These are phyloP conservation scores for Picochlorum sp. DNA, from an alignment of 139 green algal genomes.

Conservation along the genomic window DNA sequence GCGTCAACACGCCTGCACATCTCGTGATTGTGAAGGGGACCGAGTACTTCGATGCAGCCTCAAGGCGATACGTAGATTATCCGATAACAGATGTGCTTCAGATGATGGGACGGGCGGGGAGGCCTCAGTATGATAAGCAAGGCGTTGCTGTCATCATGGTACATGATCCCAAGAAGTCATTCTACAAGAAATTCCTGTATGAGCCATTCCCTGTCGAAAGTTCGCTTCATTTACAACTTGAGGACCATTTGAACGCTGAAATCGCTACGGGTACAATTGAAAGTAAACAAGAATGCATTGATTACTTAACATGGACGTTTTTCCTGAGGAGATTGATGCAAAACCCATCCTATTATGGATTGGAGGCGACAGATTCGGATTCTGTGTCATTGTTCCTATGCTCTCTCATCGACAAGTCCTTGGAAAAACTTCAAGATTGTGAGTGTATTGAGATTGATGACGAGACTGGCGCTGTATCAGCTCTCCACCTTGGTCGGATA, in stretches of 20 bases:
- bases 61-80: constrained; percentile 87
- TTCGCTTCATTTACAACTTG: constrained; percentile 68
- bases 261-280: constrained; percentile 67
- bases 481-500: constrained; percentile 64
- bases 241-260: constrained; percentile 96
- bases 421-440: constrained; percentile 59
- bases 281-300: constrained; percentile 73
- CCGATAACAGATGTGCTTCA: constrained; percentile 97
- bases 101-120: constrained; percentile 84
- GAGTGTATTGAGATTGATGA: constrained; percentile 59
- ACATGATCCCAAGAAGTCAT: constrained; percentile 96
- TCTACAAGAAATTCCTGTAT: constrained; percentile 99
- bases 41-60: constrained; percentile 87
- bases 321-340: constrained; percentile 63
- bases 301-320: constrained; percentile 98
- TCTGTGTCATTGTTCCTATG: constrained; percentile 69
- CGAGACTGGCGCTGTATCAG: constrained; percentile 41
- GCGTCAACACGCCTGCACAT: constrained; percentile 90
- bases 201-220: constrained; percentile 97
- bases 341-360: constrained; percentile 95
- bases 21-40: constrained; percentile 97
- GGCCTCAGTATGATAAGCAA: constrained; percentile 86
- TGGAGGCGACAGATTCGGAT: constrained; percentile 49
- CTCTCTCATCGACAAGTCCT: constrained; percentile 53
- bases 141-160: constrained; percentile 93